Percentiles rank a stretch among this genome's conserved stretches.
These are phyloP conservation scores for Fusarium globosum DNA, from an alignment of 2,329 filamentous ascomycete genomes.

Conservation along the genomic window DNA sequence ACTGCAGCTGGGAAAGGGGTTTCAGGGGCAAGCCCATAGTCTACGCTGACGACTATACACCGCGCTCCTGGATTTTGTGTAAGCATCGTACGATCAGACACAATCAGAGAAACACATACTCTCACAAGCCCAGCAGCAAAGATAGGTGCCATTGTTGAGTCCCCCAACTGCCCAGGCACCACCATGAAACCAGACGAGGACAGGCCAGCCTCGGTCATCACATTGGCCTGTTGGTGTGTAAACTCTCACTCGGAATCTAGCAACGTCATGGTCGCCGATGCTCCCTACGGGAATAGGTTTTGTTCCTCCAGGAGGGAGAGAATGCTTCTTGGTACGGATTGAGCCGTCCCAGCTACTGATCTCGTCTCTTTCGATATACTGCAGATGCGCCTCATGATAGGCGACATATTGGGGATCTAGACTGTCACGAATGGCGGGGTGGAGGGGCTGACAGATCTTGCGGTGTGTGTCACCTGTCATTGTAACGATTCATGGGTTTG, in stretches of 20 bases:
- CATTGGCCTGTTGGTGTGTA: slow-evolving; percentile 46
- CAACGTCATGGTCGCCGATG: slow-evolving; percentile 44
- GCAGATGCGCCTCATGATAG: slow-evolving; percentile 52
- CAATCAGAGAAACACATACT: slow-evolving; percentile 19
- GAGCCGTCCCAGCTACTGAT: slow-evolving; percentile 48
- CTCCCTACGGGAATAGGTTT: slow-evolving; percentile 44
- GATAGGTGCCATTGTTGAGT: slow-evolving; percentile 49
- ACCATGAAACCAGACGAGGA: slow-evolving; percentile 55
- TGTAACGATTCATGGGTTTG: background rate
- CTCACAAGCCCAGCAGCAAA: slow-evolving; percentile 49
- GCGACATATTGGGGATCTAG: slow-evolving; percentile 54
- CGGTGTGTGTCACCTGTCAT: slow-evolving; percentile 14
- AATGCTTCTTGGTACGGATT: slow-evolving; percentile 40
- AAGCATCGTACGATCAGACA: background rate
- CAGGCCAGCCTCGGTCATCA: slow-evolving; percentile 49
- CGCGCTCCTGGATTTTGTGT: slow-evolving; percentile 30
- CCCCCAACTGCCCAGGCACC: slow-evolving; percentile 55
- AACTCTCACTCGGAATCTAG: slow-evolving; percentile 46
- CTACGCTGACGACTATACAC: slow-evolving; percentile 47
- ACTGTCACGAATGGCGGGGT: slow-evolving; percentile 45
- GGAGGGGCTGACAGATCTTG: slow-evolving; percentile 49
- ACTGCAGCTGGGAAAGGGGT: slow-evolving; percentile 50
- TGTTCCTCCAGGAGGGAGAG: slow-evolving; percentile 43
- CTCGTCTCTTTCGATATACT: slow-evolving; percentile 51
- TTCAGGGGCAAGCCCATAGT: slow-evolving; percentile 52